phyloP scores from a whole-genome alignment of 2,329 filamentous ascomycete species.

The Xylariaceae sp. region DNA sequence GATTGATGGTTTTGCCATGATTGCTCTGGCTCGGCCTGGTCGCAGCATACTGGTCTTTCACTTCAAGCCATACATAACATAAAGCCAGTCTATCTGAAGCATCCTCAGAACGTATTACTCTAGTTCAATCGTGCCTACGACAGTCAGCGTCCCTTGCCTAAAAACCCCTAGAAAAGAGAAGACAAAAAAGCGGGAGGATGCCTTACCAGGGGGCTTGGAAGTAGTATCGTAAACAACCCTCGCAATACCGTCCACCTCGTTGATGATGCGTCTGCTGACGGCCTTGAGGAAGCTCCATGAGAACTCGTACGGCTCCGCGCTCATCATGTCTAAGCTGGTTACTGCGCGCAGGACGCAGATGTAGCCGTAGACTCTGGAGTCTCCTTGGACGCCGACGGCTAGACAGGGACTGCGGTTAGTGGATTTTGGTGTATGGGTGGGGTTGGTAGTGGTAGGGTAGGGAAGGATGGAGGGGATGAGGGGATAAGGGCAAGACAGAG shows the following conservation, averaged over 20 bases:
- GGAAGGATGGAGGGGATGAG: too few relatives aligned
- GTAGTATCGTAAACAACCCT: conserved; percentile 66
- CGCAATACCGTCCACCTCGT: conserved; percentile 70
- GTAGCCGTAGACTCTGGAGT: conserved; percentile 43
- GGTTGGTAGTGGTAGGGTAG: too few relatives aligned
- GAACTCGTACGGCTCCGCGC: conserved; percentile 67
- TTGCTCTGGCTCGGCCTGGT: too few relatives aligned
- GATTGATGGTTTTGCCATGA: too few relatives aligned
- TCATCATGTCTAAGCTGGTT: conserved; percentile 66
- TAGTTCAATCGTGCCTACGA: conserved; percentile 18
- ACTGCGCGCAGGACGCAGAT: conserved; percentile 41
- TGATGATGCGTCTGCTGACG: conserved; percentile 68
- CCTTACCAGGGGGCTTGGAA: conserved; percentile 54
- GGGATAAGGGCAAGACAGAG: not conserved
- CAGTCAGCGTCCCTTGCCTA: too few relatives aligned
- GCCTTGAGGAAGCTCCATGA: conserved; percentile 61
- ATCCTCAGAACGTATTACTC: conserved; percentile 4
- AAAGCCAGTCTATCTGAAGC: too few relatives aligned
- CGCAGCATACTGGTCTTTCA: too few relatives aligned
- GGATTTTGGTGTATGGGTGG: not conserved
- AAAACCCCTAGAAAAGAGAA: not conserved
- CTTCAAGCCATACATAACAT: too few relatives aligned
- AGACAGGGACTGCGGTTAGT: not conserved
- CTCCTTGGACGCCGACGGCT: conserved; percentile 43
- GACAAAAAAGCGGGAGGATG: not conserved